Percentiles rank a stretch among this genome's conserved stretches.
Evolutionary conservation across 768 basidiomycete genomes (phyloP).

Genomic region (Termitomyces sp.): DNA sequence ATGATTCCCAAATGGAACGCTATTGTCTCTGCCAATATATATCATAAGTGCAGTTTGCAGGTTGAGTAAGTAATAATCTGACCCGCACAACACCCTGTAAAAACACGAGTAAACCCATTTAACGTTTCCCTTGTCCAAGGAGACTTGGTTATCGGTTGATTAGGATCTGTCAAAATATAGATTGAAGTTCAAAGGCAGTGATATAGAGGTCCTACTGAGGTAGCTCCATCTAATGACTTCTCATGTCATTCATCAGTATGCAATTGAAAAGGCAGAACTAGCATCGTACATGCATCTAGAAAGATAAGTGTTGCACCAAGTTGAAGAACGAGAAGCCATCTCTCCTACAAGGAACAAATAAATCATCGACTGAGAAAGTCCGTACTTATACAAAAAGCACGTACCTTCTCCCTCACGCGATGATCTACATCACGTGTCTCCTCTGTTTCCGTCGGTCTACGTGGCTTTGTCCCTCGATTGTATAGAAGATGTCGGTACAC

Average conservation of each 20-base stretch:
- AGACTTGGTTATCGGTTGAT: conserved; percentile 27
- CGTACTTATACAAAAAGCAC: not conserved
- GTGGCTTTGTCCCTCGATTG: conserved; percentile 67
- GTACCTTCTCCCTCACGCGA: conserved; percentile 20
- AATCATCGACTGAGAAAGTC: not conserved
- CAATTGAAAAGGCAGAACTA: conserved; percentile 3
- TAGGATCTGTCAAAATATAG: conserved; percentile 27
- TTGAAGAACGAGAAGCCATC: conserved; percentile 54
- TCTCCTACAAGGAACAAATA: conserved; percentile 29
- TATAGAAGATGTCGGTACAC: conserved; percentile 81
- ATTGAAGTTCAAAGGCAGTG: not conserved
- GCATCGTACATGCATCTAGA: conserved; percentile 66
- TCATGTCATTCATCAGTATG: not conserved
- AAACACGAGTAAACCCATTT: conserved; percentile 46
- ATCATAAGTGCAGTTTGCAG: not conserved
- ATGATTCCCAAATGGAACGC: conserved; percentile 70
- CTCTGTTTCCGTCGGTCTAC: conserved; percentile 27
- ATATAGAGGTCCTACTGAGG: conserved; percentile 38
- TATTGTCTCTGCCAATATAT: conserved; percentile 49
- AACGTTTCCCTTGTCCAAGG: conserved; percentile 51
- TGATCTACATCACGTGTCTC: conserved; percentile 5
- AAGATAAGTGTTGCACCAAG: conserved; percentile 55
- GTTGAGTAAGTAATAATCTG: conserved; percentile 5
- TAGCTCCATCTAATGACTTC: conserved; percentile 78
- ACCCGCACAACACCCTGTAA: conserved; percentile 65